Evolutionary conservation across 192 early-diverging fungal genomes (phyloP), one percentile per base, ranked within the genome.

Genomic region (Coemansia sp.): DNA sequence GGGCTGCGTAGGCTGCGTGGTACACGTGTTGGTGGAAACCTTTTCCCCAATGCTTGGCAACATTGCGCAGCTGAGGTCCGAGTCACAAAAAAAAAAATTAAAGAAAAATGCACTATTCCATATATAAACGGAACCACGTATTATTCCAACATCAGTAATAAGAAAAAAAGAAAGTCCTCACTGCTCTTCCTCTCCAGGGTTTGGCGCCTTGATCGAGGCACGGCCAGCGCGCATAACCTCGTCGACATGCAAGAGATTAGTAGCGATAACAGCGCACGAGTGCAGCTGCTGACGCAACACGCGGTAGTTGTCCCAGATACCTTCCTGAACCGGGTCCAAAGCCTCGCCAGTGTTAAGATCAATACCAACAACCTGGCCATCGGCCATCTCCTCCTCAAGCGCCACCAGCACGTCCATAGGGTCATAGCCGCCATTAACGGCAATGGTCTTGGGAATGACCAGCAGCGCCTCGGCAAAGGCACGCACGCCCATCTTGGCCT

Each of bases 301-400:
- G 44, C 96, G 91, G 86, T 98, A 98, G 86, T 98, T 98, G 78
- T 98, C 95, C 93, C 93, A 98, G 62, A 99, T 93, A 49, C 98
- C 98, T 75, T 98, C 93, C 41, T 89, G 75, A 53, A 86, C 78
- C 2, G 98, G 98, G 67, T 99, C 95, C 75, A 95, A 74, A 34
- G 93, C 90, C 71, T 97, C 95, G 39, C 98, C 96, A 0, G 94
- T 95, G 59, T 90, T 90, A 65, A 99, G 87, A 74, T 99, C 96
- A 22, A 98, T 78, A 44, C 98, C 96, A 5, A 95, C 98, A 64
- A 89, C 76, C 64, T 98, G 95, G 7, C 95, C 98, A 4, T 90
- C 92, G 40, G 84, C 89, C 73, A 90, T 86, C 79, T 99, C 96
- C 61, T 99, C 95, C 80, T 94, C 91, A 59, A 99, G 84, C 58